Base-by-base conservation (phyloP, 2,329 filamentous ascomycete species). In the Graphilbum fragrans region DNA sequence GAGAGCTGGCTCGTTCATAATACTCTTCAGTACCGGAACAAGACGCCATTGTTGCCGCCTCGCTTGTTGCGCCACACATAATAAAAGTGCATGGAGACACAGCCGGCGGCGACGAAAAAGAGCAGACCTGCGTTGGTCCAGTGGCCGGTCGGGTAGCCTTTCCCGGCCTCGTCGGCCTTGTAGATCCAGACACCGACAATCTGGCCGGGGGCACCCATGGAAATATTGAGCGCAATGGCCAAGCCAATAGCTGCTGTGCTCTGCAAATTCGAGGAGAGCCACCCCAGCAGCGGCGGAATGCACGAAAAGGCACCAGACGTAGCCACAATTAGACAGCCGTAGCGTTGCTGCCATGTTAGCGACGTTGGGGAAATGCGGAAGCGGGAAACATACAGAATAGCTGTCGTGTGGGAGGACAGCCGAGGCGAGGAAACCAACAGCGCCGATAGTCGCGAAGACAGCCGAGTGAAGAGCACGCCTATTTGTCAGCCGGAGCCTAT, bases 141-240 rank as follows among this genome's bases (percentile, higher is more conserved):
- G 52, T 77, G 72, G 0, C 72, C 73, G 0, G 71, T 75, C 1
- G 71, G 70, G 55, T 75, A 77, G 0, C 72, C 72, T 17, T 45
- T 58, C 34, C 57, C 55, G 25, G 63, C 65, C 51, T 77, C 70
- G 29, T 67, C 53, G 3, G 65, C 59, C 45, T 72, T 74, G 52
- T 75, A 77, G 41, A 76, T 76, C 72, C 72, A 77, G 1, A 74
- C 71, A 0, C 70, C 72, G 0, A 67, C 63, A 36, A 76, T 76
- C 49, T 77, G 72, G 2, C 73, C 72, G 0, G 70, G 69, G 0
- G 70, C 70, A 0, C 72, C 72, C 44, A 71, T 64, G 0, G 65
- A 69, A n/a, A 75, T 64, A 45, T 76, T 75, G 41, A 77, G 50
- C 0, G 71, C 72, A 39, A 75, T 72, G 0, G 71, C 72, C 11